Percentiles rank a stretch among this genome's conserved stretches.
Conservation (phyloP, 106 monocot species). For the Apostasia shenzhenica region DNA sequence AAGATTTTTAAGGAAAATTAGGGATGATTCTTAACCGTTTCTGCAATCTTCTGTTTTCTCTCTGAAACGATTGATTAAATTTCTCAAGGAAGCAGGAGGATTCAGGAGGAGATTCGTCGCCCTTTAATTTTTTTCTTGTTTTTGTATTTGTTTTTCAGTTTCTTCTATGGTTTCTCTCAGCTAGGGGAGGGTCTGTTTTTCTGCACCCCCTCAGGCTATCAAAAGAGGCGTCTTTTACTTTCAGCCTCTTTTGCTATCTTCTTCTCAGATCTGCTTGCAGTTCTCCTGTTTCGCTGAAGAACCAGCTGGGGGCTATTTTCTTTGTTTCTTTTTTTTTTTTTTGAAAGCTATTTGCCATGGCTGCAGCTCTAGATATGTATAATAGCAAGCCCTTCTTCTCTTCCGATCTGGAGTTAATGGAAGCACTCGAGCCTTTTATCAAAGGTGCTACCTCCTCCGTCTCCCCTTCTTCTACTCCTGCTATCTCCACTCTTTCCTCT, state of each 20-base stretch:
- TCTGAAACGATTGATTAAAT: not conserved
- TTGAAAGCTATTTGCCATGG: conserved; percentile 17
- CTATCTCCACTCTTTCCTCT: conserved; percentile 5
- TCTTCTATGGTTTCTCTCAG: conserved; percentile 6
- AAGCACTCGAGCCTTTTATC: conserved; percentile 57
- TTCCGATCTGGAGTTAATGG: conserved; percentile 33
- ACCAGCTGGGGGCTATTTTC: conserved; percentile 6
- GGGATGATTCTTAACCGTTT: not conserved
- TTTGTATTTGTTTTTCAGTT: conserved; percentile 6
- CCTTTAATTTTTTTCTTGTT: conserved; percentile 7
- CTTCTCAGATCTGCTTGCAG: conserved; percentile 8
- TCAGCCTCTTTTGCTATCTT: not conserved
- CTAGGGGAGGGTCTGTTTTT: conserved; percentile 30
- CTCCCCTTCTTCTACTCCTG: conserved; percentile 6
- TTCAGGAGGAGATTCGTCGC: not conserved
- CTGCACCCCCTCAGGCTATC: conserved; percentile 23
- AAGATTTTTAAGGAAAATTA: not conserved
- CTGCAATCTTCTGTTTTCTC: conserved; percentile 14
- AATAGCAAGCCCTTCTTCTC: conserved; percentile 9
- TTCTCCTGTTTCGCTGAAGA: conserved; percentile 33
- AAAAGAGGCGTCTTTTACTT: conserved; percentile 15
- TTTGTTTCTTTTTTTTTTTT: not conserved
- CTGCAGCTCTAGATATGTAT: conserved; percentile 28
- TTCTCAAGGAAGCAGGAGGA: not conserved
- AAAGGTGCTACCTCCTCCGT: conserved; percentile 25